A percentile compares a stretch with the other conserved stretches of the same genome.
These are phyloP conservation scores for Bipolaris oryzae DNA, from an alignment of 2,329 filamentous ascomycete species.

Conservation along the genomic window DNA sequence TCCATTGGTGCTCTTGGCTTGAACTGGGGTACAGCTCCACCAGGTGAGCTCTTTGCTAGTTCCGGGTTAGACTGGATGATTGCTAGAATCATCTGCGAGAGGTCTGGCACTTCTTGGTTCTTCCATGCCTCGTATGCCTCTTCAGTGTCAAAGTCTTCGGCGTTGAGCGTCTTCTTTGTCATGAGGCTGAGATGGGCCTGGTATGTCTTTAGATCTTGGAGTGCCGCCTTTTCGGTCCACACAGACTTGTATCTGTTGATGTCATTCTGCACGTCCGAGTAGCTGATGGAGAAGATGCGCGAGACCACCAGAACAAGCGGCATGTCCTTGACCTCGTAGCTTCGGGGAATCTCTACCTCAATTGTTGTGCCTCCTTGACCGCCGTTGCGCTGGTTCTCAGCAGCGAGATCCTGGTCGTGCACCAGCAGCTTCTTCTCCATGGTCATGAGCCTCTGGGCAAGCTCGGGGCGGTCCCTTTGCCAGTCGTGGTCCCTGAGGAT, in stretches of 20 bases:
- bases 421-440: slow-evolving; percentile 93
- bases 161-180: slow-evolving; percentile 75
- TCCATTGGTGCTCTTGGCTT: slow-evolving; percentile 53
- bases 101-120: slow-evolving; percentile 81
- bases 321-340: slow-evolving; percentile 97
- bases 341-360: slow-evolving; percentile 82
- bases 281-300: slow-evolving; percentile 80
- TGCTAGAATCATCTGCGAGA: slow-evolving; percentile 92
- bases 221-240: slow-evolving; percentile 91
- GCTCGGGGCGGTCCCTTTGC: slow-evolving; percentile 81
- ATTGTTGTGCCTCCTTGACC: slow-evolving; percentile 68
- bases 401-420: slow-evolving; percentile 87
- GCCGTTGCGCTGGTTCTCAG: slow-evolving; percentile 63
- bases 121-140: slow-evolving; percentile 91
- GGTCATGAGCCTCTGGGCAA: slow-evolving; percentile 76
- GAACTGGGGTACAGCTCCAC: slow-evolving; percentile 63
- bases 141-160: slow-evolving; percentile 87
- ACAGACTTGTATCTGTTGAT: slow-evolving; percentile 78
- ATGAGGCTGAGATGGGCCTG: slow-evolving; percentile 85
- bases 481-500: slow-evolving; percentile 84
- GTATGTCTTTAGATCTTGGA: slow-evolving; percentile 91
- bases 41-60: slow-evolving; percentile 75
- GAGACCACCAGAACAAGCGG: slow-evolving; percentile 86
- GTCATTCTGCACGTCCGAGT: slow-evolving; percentile 81
- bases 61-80: slow-evolving; percentile 86